Percentiles rank a stretch among this genome's conserved stretches.
These are phyloP conservation scores for Sphaerulina vaccinii DNA, from an alignment of 2,329 filamentous ascomycete species.

Conservation along the genomic window DNA sequence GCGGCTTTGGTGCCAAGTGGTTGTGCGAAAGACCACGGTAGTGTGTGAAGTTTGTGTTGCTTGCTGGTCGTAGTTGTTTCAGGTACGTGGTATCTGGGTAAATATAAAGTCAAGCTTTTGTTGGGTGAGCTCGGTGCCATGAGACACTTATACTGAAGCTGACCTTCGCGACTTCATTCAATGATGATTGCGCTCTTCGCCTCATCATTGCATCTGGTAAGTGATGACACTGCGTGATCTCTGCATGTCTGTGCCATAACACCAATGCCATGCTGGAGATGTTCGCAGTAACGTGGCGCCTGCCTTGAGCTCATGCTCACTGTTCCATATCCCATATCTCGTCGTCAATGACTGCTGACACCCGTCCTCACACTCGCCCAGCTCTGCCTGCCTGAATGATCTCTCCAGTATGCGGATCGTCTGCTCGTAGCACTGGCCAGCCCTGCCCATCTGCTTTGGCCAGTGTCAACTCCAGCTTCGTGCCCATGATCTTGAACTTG, in stretches of 20 bases:
- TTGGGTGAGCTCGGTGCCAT: background rate
- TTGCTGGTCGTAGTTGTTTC: background rate
- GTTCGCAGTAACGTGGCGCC: background rate
- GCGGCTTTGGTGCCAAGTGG: background rate
- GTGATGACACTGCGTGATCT: too few relatives aligned
- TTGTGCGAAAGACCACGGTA: background rate
- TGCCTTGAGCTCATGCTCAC: too few relatives aligned
- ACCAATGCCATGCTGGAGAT: background rate
- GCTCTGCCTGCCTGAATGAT: constrained; percentile 88
- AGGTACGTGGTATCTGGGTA: background rate
- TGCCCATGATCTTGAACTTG: constrained; percentile 77
- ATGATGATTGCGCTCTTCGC: background rate
- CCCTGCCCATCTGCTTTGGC: constrained; percentile 70
- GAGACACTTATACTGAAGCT: background rate
- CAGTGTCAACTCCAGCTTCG: constrained; percentile 80
- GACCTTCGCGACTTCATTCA: background rate
- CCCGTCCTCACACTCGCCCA: constrained; percentile 51
- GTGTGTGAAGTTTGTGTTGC: background rate
- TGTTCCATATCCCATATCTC: too few relatives aligned
- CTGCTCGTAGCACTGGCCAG: constrained; percentile 81
- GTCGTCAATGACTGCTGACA: too few relatives aligned
- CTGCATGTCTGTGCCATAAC: too few relatives aligned
- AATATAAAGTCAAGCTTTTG: background rate
- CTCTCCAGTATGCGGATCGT: constrained; percentile 70
- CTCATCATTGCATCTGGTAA: background rate